These are phyloP conservation scores for Lignosus rhinocerotis DNA, from an alignment of 1,284 basidiomycete species.

Conservation along the genomic window DNA sequence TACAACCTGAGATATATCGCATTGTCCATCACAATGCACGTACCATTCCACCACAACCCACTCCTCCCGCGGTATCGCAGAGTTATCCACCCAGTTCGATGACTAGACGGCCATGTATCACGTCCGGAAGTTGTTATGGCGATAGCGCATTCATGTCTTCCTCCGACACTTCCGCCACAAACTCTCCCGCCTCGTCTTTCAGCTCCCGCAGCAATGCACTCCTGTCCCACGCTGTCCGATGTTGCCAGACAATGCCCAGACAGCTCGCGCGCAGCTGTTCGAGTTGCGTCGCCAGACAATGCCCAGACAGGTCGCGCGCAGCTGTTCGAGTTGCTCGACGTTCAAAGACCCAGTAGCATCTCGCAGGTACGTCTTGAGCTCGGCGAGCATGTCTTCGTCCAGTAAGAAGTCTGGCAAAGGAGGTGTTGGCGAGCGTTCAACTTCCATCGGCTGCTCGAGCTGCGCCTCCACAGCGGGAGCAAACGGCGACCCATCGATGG, in stretches of 20 bases:
- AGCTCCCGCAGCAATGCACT: constrained; percentile 63
- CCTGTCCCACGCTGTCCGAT: constrained; percentile 83
- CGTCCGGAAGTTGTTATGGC: constrained; percentile 3
- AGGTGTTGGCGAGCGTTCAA: constrained; percentile 61
- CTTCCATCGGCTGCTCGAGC: constrained; percentile 42
- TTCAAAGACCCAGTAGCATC: constrained; percentile 59
- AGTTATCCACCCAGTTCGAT: neutral
- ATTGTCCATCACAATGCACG: neutral
- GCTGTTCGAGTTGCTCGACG: constrained; percentile 91
- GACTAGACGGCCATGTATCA: neutral
- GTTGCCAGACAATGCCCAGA: constrained; percentile 80
- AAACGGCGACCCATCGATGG: neutral
- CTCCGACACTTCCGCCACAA: constrained; percentile 55
- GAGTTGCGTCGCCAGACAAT: constrained; percentile 86
- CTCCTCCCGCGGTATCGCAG: neutral
- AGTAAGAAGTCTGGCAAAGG: constrained; percentile 69
- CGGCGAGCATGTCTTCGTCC: constrained; percentile 44
- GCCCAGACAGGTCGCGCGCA: constrained; percentile 83
- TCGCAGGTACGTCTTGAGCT: constrained; percentile 49
- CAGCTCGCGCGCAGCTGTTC: constrained; percentile 90
- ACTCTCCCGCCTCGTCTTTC: constrained; percentile 53
- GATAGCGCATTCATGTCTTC: constrained; percentile 28
- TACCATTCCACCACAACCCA: neutral
- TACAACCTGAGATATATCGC: neutral
- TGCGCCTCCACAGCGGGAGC: constrained; percentile 7